A percentile compares a stretch with the other conserved stretches of the same genome.
Conservation (phyloP, 164 flowering plant genomes). For the Warburgia ugandensis region DNA sequence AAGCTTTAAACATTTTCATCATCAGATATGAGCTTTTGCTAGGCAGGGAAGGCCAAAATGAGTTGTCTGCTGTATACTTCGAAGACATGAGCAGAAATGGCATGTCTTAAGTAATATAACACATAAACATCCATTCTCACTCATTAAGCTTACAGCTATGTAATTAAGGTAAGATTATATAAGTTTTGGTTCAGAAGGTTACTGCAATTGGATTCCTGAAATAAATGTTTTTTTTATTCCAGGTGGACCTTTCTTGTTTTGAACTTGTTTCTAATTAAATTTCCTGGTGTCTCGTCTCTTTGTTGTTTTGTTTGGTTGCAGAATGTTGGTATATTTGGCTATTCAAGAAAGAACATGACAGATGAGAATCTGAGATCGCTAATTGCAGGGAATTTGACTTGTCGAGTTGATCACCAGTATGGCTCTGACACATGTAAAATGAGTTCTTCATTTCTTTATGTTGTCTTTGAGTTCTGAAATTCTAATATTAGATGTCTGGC, state of each 20-base stretch:
- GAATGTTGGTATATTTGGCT: conserved; percentile 45
- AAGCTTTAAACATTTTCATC: no score
- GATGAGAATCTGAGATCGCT: conserved; percentile 52
- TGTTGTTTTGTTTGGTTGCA: conserved; percentile 20
- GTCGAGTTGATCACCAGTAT: conserved; percentile 67
- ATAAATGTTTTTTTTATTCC: no score
- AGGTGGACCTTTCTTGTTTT: background rate
- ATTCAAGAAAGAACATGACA: conserved; percentile 51
- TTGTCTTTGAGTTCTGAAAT: conserved; percentile 1
- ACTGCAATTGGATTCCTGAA: no score
- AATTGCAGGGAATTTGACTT: conserved; percentile 48
- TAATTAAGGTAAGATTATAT: no score
- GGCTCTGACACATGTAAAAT: conserved; percentile 6
- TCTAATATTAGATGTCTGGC: background rate
- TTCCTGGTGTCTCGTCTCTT: background rate
- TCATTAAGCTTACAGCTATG: no score
- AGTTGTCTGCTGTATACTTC: no score
- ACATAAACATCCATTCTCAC: no score
- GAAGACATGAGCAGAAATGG: no score
- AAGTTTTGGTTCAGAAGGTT: no score
- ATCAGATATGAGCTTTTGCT: no score
- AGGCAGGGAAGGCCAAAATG: no score
- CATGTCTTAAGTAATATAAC: no score
- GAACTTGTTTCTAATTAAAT: background rate
- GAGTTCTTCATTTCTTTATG: background rate